These are phyloP conservation scores for Astrothelium subdiscretum DNA, from an alignment of 495 filamentous ascomycete genomes.

Conservation along the genomic window DNA sequence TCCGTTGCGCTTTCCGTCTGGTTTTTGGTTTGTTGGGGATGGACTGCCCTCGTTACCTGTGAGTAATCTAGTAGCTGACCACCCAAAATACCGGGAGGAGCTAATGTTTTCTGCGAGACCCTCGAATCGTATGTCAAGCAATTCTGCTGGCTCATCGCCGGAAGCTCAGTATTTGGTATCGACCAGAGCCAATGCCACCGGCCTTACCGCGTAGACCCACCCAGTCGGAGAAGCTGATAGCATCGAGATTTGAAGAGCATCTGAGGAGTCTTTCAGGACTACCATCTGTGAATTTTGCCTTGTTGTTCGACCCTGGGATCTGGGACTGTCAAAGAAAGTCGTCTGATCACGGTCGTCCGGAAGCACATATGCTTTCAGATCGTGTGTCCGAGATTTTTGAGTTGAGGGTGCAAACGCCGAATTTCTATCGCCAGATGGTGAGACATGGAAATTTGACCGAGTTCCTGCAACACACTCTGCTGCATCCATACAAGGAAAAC, in stretches of 20 bases:
- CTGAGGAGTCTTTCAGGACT: background rate
- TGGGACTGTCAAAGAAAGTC: background rate
- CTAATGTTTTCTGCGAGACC: background rate
- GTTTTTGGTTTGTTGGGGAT: background rate
- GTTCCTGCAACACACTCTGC: background rate
- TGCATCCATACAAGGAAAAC: background rate
- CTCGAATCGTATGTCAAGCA: background rate
- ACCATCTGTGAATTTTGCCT: background rate
- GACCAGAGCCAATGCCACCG: background rate
- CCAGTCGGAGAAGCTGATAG: background rate
- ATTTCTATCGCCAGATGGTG: background rate
- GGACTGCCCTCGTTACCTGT: background rate
- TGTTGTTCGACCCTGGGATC: background rate
- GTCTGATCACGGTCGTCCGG: background rate
- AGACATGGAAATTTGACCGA: background rate
- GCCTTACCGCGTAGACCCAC: background rate
- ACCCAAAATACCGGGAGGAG: background rate
- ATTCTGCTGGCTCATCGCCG: background rate
- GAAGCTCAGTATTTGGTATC: background rate
- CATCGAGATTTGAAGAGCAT: background rate
- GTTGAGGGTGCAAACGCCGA: background rate
- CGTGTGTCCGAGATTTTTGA: background rate
- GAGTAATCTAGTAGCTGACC: background rate
- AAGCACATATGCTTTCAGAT: background rate
- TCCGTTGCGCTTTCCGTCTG: background rate